A percentile compares a stretch with the other conserved stretches of the same genome.
These are phyloP conservation scores for Penicillium egyptiacum DNA, from an alignment of 495 filamentous ascomycete species.

Conservation along the genomic window DNA sequence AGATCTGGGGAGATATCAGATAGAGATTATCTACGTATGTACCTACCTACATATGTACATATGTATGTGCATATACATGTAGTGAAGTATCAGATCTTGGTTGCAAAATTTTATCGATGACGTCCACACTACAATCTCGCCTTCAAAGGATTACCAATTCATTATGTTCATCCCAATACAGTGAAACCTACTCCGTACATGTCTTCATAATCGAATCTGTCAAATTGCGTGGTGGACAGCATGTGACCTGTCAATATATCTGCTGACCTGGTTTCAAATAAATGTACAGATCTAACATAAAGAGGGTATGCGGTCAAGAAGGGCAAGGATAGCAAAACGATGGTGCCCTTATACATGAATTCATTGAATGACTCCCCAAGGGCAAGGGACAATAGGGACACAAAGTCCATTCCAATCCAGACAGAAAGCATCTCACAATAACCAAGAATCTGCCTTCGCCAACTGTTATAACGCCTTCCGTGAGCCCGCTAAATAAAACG, in stretches of 20 bases:
- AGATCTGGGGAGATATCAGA: constrained; percentile 9
- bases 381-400: constrained; percentile 2
- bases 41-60: too few relatives aligned
- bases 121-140: neutral
- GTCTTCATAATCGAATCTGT: too few relatives aligned
- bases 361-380: constrained; percentile 7
- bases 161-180: too few relatives aligned
- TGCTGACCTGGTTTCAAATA: neutral
- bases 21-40: too few relatives aligned
- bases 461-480: constrained; percentile 30
- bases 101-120: neutral
- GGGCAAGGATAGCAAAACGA: constrained; percentile 12
- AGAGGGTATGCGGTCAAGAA: constrained; percentile 4
- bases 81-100: too few relatives aligned
- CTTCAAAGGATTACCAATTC: too few relatives aligned
- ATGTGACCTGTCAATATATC: neutral
- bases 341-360: constrained; percentile 15
- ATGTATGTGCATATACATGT: too few relatives aligned
- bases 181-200: too few relatives aligned
- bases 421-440: constrained; percentile 13
- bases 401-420: constrained; percentile 10
- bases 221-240: neutral
- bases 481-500: constrained; percentile 30
- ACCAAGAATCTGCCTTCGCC: constrained; percentile 11
- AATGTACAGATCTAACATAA: neutral